Conservation (phyloP, 1,284 basidiomycete genomes). For the Chiua sp. region DNA sequence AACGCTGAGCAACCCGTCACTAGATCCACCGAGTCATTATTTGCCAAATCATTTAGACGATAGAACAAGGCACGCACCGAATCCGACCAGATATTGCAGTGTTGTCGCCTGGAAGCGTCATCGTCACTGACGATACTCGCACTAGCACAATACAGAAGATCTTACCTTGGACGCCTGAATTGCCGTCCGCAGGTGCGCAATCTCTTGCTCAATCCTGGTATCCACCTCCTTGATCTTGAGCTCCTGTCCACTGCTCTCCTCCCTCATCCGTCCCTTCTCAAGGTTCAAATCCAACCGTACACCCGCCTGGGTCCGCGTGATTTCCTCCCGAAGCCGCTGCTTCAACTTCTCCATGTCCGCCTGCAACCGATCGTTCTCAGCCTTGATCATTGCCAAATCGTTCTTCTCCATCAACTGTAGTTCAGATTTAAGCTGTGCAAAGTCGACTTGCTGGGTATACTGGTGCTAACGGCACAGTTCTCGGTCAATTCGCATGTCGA, state of each 20-base stretch:
- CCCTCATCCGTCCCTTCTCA: slow-evolving; percentile 95
- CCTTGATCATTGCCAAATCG: slow-evolving; percentile 94
- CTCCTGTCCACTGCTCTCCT: slow-evolving; percentile 93
- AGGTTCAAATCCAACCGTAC: slow-evolving; percentile 96
- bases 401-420: slow-evolving; percentile 98
- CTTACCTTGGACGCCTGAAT: slow-evolving; percentile 92
- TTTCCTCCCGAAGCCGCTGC: slow-evolving; percentile 91
- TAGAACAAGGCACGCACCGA: slow-evolving; percentile 56
- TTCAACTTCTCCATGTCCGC: slow-evolving; percentile 96
- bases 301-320: slow-evolving; percentile 92
- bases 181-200: slow-evolving; percentile 86
- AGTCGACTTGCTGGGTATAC: slow-evolving; percentile 97
- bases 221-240: slow-evolving; percentile 99
- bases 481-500: slow-evolving; percentile 14
- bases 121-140: slow-evolving; percentile 7
- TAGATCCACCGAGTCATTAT: slow-evolving; percentile 34
- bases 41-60: neutral
- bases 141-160: neutral
- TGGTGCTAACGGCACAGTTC: slow-evolving; percentile 63
- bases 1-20: slow-evolving; percentile 90
- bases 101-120: slow-evolving; percentile 66
- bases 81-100: slow-evolving; percentile 82
- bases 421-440: slow-evolving; percentile 96
- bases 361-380: slow-evolving; percentile 92
- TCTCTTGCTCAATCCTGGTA: slow-evolving; percentile 97